phyloP scores from a whole-genome alignment of 176 grass and related monocot species.

The Oryza brachyantha region DNA sequence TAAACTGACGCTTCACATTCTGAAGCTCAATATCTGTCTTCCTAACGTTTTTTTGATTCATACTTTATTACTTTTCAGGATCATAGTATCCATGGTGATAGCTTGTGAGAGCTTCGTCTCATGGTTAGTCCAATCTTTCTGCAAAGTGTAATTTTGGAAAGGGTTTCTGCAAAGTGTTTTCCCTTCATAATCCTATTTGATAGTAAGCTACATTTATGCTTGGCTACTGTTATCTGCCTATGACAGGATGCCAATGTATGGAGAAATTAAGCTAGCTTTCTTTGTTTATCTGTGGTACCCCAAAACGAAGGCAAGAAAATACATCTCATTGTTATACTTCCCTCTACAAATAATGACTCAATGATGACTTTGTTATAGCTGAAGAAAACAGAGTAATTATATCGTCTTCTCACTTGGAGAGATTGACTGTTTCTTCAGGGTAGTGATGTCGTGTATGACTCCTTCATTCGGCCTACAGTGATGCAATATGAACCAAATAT shows the following conservation, averaged over 20 bases:
- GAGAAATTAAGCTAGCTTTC: constrained; percentile 74
- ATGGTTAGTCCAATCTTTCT: constrained; percentile 39
- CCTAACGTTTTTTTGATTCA: constrained; percentile 2
- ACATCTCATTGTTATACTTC: not conserved
- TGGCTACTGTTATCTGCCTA: not conserved
- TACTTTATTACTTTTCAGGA: constrained; percentile 47
- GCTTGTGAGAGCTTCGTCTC: constrained; percentile 53
- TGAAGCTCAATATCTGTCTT: not conserved
- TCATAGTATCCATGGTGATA: constrained; percentile 58
- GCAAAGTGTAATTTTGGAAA: too few species aligned
- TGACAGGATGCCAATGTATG: constrained; percentile 73
- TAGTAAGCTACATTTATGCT: not conserved
- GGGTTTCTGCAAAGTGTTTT: not conserved
- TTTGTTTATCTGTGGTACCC: constrained; percentile 78
- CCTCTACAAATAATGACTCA: not conserved
- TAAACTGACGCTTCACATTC: not conserved
- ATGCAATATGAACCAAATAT: constrained; percentile 80
- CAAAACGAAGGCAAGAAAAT: constrained; percentile 57
- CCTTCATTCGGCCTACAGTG: constrained; percentile 61
- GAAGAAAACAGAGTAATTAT: not conserved
- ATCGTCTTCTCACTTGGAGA: not conserved
- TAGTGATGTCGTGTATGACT: constrained; percentile 64
- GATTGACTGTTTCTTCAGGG: constrained; percentile 49
- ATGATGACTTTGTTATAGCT: not conserved
- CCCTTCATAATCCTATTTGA: not conserved